Base-by-base conservation (phyloP, 192 early-diverging fungal species). In the Podila epigama region DNA sequence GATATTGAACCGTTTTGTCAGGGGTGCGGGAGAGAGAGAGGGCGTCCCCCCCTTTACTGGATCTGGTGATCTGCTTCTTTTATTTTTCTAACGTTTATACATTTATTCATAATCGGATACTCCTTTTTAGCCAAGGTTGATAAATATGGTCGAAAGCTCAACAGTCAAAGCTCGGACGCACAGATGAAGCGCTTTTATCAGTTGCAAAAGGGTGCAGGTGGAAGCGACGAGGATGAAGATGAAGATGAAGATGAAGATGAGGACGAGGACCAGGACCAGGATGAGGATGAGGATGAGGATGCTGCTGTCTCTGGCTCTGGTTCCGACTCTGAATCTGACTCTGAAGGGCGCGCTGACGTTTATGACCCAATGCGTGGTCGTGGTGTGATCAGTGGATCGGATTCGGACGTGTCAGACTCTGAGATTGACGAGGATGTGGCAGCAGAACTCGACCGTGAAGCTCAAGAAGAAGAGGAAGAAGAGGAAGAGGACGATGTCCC, bases 331-430 rank as follows among this genome's bases (percentile, higher is more conserved):
- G 73, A 82, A 48, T 22, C n/a, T 22, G 44, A 48, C 44, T 18
- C n/a, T 10, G 83, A 84, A 3, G 72, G 84, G 11, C 73, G 66
- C 3, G 79, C 71, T 27, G 37, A 61, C 15, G 53, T 31, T 7
- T 85, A 86, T 54, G 93, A 95, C 66, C 85, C 89, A 12, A 93
- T 94, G 61, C 92, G 96, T 77, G 96, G 96, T 10, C 87, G 88
- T 41, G 94, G 90, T 31, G 75, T 91, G 18, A 85, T 85, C 37
- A 87, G 89, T 33, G 86, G 84, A 15, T 90, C 88, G 0, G 87
- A 89, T 51, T 71, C 69, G 22, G 59, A 63, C 13, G 62, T 54
- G 34, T 66, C 70, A 8, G 66, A 68, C 5, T 86, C 84, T 6
- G 86, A 89, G 22, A 71, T 80, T 7, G 84, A 85, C 25, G 69